phyloP scores from a whole-genome alignment of 148 eudicot genomes.

The Rhododendron vialii region DNA sequence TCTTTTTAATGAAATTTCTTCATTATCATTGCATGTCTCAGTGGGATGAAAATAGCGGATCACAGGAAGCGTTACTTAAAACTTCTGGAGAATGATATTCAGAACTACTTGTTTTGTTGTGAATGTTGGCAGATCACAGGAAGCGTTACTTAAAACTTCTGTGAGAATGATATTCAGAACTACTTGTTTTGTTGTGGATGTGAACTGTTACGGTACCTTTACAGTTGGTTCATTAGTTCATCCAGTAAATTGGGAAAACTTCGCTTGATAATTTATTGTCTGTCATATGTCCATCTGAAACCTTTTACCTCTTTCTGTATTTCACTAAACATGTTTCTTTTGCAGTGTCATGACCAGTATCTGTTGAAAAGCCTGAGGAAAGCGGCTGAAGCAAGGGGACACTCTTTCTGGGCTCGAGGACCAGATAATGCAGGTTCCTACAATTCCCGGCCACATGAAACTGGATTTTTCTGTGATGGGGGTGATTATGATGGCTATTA shows the following conservation, averaged over 20 bases:
- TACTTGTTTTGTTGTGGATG: not conserved
- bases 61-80: not conserved
- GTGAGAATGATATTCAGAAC: not conserved
- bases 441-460: slow-evolving; percentile 90
- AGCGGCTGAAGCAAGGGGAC: slow-evolving; percentile 89
- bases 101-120: no score
- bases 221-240: not conserved
- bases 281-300: slow-evolving; percentile 2
- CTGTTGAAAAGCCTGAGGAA: slow-evolving; percentile 74
- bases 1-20: not conserved
- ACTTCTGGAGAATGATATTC: no score
- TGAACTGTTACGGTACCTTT: not conserved
- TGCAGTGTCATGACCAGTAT: slow-evolving; percentile 94
- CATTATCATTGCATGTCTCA: not conserved
- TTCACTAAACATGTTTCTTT: not conserved
- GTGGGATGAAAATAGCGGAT: not conserved
- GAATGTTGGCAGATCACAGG: not conserved
- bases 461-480: slow-evolving; percentile 93
- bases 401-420: slow-evolving; percentile 79
- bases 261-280: not conserved
- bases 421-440: slow-evolving; percentile 92
- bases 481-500: slow-evolving; percentile 93
- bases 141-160: not conserved
- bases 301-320: not conserved
- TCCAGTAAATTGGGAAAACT: not conserved